Evolutionary conservation across 805 yeast species (phyloP), one percentile per base, ranked within the genome.

Genomic region (Candida fluviatilis): DNA sequence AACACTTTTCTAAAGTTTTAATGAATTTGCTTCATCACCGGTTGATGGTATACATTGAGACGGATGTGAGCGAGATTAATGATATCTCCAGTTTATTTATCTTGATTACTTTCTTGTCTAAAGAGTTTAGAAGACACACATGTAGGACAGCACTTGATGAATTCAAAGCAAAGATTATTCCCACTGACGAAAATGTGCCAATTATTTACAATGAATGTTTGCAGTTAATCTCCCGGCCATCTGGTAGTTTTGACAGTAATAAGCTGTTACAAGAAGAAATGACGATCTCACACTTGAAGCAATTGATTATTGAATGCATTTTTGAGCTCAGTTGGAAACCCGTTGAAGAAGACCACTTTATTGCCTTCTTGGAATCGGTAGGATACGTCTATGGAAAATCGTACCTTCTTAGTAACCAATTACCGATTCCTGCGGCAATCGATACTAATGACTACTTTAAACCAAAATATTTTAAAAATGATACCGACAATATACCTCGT

Each of bases 291-390:
- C 36, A 42, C 17, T 36, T 43, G 12, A 49, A 41, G 27, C 42
- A 41, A 13, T 41, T 49, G 24, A 46, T 50, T 6, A 18, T 52
- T 4, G 45, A 45, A 10, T 36, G 48, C 18, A 43, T 40, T 21
- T 56, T 46, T 34, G 40, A 46, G 21, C 34, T 47, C 23, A 41
- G 50, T 21, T 51, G 47, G 46, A 18, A 41, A 6, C 31, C 38
- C 12, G 43, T 44, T 18, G 18, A 32, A 4, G 30, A 34, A n/a
- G n/a, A 19, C n/a, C 52, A 49, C 3, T 38, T 43, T 6, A 12
- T 5, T 2, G 14, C 31, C 14, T 57, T 54, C 39, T 37, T 57
- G 13, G 52, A 50, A n/a, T 34, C 48, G 6, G 51, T 54, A 3
- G 64, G 64, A 4, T 53, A 40, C 32, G 21, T 42, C 5, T 43